Conservation (phyloP, 2,329 filamentous ascomycete species). For the Ascochyta koolunga region DNA sequence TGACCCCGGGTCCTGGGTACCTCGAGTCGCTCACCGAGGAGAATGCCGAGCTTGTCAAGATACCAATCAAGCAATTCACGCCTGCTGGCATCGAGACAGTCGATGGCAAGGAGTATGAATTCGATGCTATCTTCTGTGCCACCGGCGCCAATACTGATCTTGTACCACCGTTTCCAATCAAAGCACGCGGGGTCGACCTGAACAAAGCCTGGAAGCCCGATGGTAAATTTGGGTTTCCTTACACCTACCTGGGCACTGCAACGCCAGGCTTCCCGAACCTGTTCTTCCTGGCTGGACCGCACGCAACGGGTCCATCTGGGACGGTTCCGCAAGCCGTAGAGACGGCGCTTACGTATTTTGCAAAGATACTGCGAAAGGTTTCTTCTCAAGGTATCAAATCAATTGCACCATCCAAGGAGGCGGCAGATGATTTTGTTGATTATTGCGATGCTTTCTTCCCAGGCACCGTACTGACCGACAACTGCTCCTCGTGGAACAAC, state of each 20-base stretch:
- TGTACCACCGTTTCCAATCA: constrained; percentile 65
- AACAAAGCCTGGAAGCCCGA: constrained; percentile 62
- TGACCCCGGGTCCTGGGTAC: constrained; percentile 47
- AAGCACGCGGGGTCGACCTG: constrained; percentile 61
- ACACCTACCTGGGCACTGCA: constrained; percentile 69
- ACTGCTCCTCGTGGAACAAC: constrained; percentile 76
- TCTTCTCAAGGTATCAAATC: constrained; percentile 69
- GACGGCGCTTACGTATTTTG: constrained; percentile 68
- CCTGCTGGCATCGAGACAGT: constrained; percentile 46
- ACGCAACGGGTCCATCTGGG: constrained; percentile 56
- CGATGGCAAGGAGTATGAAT: constrained; percentile 47
- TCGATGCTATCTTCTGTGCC: constrained; percentile 63
- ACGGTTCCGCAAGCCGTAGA: constrained; percentile 72
- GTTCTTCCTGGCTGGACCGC: constrained; percentile 64
- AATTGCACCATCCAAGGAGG: constrained; percentile 62
- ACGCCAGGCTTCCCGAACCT: constrained; percentile 72
- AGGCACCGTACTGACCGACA: constrained; percentile 61
- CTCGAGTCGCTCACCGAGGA: constrained; percentile 50
- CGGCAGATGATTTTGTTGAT: constrained; percentile 68
- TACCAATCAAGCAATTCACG: constrained; percentile 49
- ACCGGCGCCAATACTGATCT: constrained; percentile 66
- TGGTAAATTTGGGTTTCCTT: constrained; percentile 66
- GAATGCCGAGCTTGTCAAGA: constrained; percentile 50
- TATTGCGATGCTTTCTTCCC: constrained; percentile 61
- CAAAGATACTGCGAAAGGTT: constrained; percentile 71